phyloP scores from a whole-genome alignment of 75 land plant species.

The Selaginella moellendorffii region DNA sequence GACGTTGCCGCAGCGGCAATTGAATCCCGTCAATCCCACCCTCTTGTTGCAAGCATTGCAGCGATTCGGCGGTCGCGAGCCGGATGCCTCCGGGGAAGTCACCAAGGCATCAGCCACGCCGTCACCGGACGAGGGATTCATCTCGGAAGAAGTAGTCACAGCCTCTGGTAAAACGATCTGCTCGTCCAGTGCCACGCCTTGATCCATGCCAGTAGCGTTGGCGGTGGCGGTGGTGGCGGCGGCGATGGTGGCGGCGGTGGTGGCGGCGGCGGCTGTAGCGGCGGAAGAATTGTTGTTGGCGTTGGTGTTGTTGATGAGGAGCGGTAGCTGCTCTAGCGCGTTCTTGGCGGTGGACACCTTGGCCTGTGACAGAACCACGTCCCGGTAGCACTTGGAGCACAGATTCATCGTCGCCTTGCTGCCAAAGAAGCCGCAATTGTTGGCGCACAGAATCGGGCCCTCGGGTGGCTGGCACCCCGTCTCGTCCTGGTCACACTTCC shows the following conservation, averaged over 20 bases:
- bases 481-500: constrained; percentile 59
- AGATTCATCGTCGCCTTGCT: constrained; percentile 74
- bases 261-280: background rate
- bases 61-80: constrained; percentile 27
- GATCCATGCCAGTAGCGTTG: too few species aligned
- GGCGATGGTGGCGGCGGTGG: background rate
- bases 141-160: too few species aligned
- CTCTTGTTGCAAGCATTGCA: constrained; percentile 46
- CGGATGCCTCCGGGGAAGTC: background rate
- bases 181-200: too few species aligned
- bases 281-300: background rate
- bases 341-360: too few species aligned
- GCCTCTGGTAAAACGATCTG: too few species aligned
- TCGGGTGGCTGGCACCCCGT: constrained; percentile 82
- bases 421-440: constrained; percentile 97
- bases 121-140: background rate
- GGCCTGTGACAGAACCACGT: constrained; percentile 10
- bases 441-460: constrained; percentile 71
- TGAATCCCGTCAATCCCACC: constrained; percentile 59
- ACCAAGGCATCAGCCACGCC: too few species aligned
- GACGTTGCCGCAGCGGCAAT: constrained; percentile 47
- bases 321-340: background rate
- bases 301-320: background rate
- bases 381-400: constrained; percentile 85
- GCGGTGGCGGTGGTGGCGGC: background rate